These are phyloP conservation scores for Vicia faba DNA, from an alignment of 306 rosid genomes.

Conservation along the genomic window DNA sequence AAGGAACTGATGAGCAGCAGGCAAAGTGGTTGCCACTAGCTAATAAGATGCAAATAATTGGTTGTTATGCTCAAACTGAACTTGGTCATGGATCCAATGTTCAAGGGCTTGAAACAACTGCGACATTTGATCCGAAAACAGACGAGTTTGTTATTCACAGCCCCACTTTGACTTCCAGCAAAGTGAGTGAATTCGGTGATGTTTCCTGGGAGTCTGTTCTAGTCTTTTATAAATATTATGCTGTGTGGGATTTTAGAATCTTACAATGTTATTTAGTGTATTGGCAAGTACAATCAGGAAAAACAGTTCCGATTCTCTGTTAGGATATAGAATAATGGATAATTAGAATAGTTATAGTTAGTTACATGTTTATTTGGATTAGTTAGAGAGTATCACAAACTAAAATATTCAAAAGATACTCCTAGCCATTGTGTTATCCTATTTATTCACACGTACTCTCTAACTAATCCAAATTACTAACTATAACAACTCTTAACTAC, in stretches of 20 bases:
- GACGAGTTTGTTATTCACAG: slow-evolving; percentile 85
- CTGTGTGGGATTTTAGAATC: slow-evolving; percentile 17
- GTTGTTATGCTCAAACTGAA: slow-evolving; percentile 99
- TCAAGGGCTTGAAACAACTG: slow-evolving; percentile 98
- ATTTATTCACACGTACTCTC: no score
- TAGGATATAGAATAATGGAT: no score
- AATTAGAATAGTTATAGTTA: no score
- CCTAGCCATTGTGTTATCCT: no score
- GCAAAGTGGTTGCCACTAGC: slow-evolving; percentile 88
- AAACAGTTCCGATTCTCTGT: no score
- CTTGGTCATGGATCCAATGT: slow-evolving; percentile 99
- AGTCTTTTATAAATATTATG: not conserved
- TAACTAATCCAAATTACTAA: not conserved
- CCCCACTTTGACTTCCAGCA: slow-evolving; percentile 94
- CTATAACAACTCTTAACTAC: not conserved
- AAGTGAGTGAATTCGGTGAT: slow-evolving; percentile 58
- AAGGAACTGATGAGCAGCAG: slow-evolving; percentile 93
- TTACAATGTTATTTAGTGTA: no score
- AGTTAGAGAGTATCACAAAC: no score
- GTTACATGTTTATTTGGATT: no score
- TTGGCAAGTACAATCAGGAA: no score
- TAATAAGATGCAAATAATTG: slow-evolving; percentile 88
- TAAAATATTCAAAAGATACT: no score
- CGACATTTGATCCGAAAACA: slow-evolving; percentile 83
- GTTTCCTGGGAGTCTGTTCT: not conserved